Percentiles rank a stretch among this genome's conserved stretches.
These are phyloP conservation scores for Ascomycota sp. DNA, from an alignment of 2,329 filamentous ascomycete genomes.

Conservation along the genomic window DNA sequence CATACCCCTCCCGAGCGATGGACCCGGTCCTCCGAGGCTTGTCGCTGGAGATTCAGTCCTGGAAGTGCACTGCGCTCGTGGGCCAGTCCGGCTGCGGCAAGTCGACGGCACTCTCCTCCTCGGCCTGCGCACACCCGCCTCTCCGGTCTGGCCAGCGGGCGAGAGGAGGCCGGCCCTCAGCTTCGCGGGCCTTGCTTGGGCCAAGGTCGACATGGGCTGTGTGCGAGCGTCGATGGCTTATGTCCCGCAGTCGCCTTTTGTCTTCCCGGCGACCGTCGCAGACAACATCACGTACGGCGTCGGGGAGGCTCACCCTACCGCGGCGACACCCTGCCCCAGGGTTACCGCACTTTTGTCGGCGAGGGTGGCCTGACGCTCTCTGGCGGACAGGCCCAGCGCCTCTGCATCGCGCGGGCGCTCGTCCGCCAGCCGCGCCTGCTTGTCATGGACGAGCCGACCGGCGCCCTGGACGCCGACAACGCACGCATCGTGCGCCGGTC, in stretches of 20 bases:
- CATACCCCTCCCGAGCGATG: slow-evolving; percentile 41
- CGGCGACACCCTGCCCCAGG: slow-evolving; percentile 32
- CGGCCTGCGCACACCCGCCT: slow-evolving; percentile 49
- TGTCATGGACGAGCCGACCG: slow-evolving; percentile 75
- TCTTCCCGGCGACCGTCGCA: slow-evolving; percentile 60
- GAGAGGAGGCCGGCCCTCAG: slow-evolving; percentile 20
- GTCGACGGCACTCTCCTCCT: slow-evolving; percentile 56
- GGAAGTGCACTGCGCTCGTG: slow-evolving; percentile 56
- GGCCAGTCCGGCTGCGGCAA: slow-evolving; percentile 82
- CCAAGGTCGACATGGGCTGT: slow-evolving; percentile 34
- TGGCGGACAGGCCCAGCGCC: slow-evolving; percentile 64
- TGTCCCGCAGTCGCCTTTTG: slow-evolving; percentile 48
- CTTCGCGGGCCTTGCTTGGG: slow-evolving; percentile 36
- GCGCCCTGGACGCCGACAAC: slow-evolving; percentile 51
- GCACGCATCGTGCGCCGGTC: slow-evolving; percentile 44
- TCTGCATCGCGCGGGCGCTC: slow-evolving; percentile 65
- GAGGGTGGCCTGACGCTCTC: slow-evolving; percentile 56
- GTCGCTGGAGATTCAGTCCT: slow-evolving; percentile 40
- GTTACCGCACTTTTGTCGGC: slow-evolving; percentile 46
- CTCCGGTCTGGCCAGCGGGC: not conserved
- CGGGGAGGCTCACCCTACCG: slow-evolving; percentile 27
- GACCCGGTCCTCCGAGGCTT: slow-evolving; percentile 38
- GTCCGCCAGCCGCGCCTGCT: slow-evolving; percentile 50
- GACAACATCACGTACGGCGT: slow-evolving; percentile 75
- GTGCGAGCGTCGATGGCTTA: slow-evolving; percentile 43